Conservation (phyloP, 306 rosid genomes). For the Coriaria nepalensis region DNA sequence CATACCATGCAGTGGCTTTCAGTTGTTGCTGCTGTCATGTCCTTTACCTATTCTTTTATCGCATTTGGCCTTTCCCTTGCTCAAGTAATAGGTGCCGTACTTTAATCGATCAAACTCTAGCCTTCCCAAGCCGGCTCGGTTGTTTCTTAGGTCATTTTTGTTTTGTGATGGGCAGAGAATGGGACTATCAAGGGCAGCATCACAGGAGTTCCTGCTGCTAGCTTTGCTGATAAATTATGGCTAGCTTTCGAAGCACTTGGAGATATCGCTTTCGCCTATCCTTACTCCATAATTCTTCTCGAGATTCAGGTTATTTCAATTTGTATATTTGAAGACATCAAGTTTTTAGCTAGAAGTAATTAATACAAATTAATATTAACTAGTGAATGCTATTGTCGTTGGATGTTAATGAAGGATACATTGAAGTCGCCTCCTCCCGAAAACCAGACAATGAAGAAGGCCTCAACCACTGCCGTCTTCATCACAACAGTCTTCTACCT, state of each 20-base stretch:
- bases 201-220: constrained; percentile 53
- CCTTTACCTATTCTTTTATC: constrained; percentile 23
- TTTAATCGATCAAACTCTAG: too few relatives aligned
- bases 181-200: constrained; percentile 52
- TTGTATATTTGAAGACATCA: not conserved
- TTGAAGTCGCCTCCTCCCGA: constrained; percentile 62
- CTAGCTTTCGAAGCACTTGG: constrained; percentile 66
- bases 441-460: constrained; percentile 63
- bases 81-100: constrained; percentile 6
- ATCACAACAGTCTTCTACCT: constrained; percentile 49
- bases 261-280: constrained; percentile 75
- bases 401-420: constrained; percentile 39
- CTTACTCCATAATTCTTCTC: constrained; percentile 55
- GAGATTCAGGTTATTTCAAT: constrained; percentile 81
- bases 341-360: not conserved
- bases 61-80: constrained; percentile 22
- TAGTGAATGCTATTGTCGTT: not conserved
- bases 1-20: constrained; percentile 25
- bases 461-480: constrained; percentile 30
- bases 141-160: not conserved
- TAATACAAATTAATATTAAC: not conserved
- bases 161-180: constrained; percentile 38
- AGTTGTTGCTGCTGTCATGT: constrained; percentile 29
- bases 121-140: too few relatives aligned
- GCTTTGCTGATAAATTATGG: constrained; percentile 47